Evolutionary conservation across 2,329 filamentous ascomycete genomes (phyloP), one percentile per base, ranked within the genome.

Genomic region (Xylariaceae sp.): DNA sequence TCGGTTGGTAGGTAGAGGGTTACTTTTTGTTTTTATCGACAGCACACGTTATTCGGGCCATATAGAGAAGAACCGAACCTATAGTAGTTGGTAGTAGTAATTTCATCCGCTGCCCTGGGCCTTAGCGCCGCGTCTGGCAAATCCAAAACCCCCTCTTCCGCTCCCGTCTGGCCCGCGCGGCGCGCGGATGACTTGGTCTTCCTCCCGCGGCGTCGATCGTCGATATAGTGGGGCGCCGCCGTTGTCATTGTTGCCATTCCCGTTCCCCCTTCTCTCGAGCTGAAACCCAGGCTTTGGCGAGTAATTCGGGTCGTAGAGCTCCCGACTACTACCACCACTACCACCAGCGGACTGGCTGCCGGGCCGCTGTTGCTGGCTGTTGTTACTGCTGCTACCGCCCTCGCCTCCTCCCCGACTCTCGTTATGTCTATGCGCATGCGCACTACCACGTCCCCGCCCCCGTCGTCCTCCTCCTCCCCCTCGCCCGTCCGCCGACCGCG

Each of bases 231-330:
- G 65, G 44, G 73, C 67, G 44, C 67, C 72, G 48, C 63, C 70
- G 58, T 68, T 71, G 42, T 76, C 78, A 20, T 57, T 53, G 23
- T 26, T 26, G 23, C 23, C 23, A 9, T 4, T 26, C 4, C 23
- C 23, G 23, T 56, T 56, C 12, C 68, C 74, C 56, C 67, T 78
- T 57, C 74, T 77, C 52, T 79, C 79, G 29, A 74, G 54, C 32
- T 74, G 70, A 16, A 81, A 80, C 20, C 82, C 85, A 0, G 87
- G 84, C 66, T 85, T 91, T 2, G 84, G 76, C 14, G 85, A 77
- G 69, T 88, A 91, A 37, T 82, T 85, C 0, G 91, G 91, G 66
- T 96, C 91, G 73, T 86, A 96, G 1, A 96, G 79, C 67, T 92
- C 89, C 48, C 82, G 80, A 12, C 75, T 9, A 26, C 23, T 26